A percentile compares a stretch with the other conserved stretches of the same genome.
Conservation (phyloP, 1,284 basidiomycete genomes). For the Malassezia dermatis region DNA sequence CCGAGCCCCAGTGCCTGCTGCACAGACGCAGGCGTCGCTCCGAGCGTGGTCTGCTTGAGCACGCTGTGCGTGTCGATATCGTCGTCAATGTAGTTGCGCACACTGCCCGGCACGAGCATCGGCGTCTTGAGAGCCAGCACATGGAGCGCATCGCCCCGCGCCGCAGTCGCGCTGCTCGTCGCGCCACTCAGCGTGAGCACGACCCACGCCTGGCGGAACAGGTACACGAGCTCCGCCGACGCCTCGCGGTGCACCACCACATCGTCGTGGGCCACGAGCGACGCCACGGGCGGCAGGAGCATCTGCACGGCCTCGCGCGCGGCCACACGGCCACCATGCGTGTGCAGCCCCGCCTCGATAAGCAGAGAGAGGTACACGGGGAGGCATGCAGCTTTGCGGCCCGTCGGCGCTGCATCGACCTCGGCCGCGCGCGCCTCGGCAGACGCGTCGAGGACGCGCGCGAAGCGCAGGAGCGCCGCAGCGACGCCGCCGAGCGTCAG, state of each 20-base stretch:
- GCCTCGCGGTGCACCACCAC: constrained; percentile 60
- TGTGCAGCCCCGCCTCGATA: constrained; percentile 54
- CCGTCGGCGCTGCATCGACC: not conserved
- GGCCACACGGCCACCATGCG: constrained; percentile 25
- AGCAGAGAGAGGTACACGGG: constrained; percentile 74
- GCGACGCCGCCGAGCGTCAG: constrained; percentile 44
- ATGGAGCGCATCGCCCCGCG: constrained; percentile 52
- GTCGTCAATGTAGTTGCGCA: constrained; percentile 72
- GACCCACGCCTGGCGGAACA: constrained; percentile 93
- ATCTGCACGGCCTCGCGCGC: constrained; percentile 23
- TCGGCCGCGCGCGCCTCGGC: constrained; percentile 7
- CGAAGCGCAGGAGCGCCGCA: constrained; percentile 28
- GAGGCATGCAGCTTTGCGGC: constrained; percentile 55
- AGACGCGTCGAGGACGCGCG: constrained; percentile 22
- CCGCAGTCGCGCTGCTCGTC: constrained; percentile 27
- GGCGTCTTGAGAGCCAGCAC: constrained; percentile 82
- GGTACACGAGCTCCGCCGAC: constrained; percentile 60
- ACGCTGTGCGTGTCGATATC: constrained; percentile 90
- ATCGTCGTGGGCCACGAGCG: constrained; percentile 66
- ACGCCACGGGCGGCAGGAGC: constrained; percentile 77
- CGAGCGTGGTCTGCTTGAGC: constrained; percentile 53
- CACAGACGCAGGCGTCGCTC: constrained; percentile 23
- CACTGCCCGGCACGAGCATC: constrained; percentile 67
- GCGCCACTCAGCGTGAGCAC: constrained; percentile 64
- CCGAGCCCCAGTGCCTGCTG: constrained; percentile 51